Evolutionary conservation across 176 grass and related monocot species (phyloP).

Genomic region (Musa beccarii): DNA sequence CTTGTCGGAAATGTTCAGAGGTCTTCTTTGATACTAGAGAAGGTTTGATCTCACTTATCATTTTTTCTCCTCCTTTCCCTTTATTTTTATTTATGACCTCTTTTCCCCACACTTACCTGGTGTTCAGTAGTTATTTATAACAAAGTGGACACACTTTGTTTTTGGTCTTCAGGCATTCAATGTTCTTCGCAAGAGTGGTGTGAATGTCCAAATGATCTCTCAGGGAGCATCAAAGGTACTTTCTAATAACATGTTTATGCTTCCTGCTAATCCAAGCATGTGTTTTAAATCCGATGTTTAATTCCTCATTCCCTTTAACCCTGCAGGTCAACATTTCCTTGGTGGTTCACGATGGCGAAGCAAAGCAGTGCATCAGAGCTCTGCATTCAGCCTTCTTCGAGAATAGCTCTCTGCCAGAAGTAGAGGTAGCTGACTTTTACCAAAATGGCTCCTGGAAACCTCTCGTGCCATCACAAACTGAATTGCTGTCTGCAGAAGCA

Average conservation of each 20-base stretch:
- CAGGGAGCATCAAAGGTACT: constrained; percentile 91
- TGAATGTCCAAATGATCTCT: constrained; percentile 97
- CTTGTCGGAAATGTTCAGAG: constrained; percentile 66
- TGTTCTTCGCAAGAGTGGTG: constrained; percentile 60
- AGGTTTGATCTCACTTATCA: constrained; percentile 24
- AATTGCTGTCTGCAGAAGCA: too few relatives aligned
- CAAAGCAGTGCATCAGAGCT: constrained; percentile 44
- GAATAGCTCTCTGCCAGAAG: constrained; percentile 50
- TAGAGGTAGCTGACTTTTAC: constrained; percentile 6
- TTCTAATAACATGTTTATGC: background rate
- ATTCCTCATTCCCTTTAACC: background rate
- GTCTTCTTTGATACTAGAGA: constrained; percentile 74
- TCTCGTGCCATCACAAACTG: too few relatives aligned
- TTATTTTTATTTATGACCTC: background rate
- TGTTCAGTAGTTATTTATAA: constrained; percentile 6
- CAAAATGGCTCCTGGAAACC: too few relatives aligned
- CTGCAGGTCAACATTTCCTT: constrained; percentile 84
- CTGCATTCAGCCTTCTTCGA: constrained; percentile 74
- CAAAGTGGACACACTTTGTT: background rate
- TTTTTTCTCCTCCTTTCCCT: constrained; percentile 2
- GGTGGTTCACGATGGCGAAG: constrained; percentile 79
- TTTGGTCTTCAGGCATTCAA: constrained; percentile 52
- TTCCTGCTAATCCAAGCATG: background rate
- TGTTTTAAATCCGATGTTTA: background rate
- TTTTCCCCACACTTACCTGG: background rate